Conservation (phyloP, 106 monocot genomes). For the Posidonia australis region DNA sequence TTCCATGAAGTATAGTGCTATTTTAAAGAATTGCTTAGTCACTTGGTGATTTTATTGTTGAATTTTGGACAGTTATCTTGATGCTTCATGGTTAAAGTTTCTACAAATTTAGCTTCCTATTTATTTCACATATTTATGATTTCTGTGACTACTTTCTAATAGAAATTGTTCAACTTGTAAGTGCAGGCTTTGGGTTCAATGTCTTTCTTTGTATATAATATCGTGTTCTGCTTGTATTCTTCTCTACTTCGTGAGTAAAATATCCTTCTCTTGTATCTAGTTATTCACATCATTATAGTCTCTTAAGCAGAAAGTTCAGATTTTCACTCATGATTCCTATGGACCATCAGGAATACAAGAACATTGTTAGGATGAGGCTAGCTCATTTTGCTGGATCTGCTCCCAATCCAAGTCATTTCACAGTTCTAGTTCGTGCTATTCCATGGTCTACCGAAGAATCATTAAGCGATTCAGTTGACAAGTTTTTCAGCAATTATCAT, state of each 20-base stretch:
- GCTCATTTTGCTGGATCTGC: constrained; percentile 46
- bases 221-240: constrained; percentile 67
- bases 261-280: neutral
- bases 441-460: constrained; percentile 52
- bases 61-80: too few species aligned
- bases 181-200: constrained; percentile 89
- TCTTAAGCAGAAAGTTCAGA: too few species aligned
- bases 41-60: too few species aligned
- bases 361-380: constrained; percentile 58
- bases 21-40: too few species aligned
- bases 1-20: too few species aligned
- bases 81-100: too few species aligned
- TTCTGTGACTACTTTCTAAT: too few species aligned
- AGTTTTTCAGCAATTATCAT: constrained; percentile 81
- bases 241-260: constrained; percentile 56
- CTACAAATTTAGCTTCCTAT: too few species aligned
- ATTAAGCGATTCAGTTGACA: constrained; percentile 42
- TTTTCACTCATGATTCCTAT: constrained; percentile 9
- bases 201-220: constrained; percentile 65
- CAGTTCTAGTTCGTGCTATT: constrained; percentile 79
- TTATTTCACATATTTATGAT: too few species aligned
- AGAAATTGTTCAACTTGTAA: neutral
- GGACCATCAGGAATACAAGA: constrained; percentile 70
- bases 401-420: constrained; percentile 75
- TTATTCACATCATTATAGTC: neutral